Evolutionary conservation across 148 eudicot genomes (phyloP).

Genomic region (Fagopyrum esculentum): DNA sequence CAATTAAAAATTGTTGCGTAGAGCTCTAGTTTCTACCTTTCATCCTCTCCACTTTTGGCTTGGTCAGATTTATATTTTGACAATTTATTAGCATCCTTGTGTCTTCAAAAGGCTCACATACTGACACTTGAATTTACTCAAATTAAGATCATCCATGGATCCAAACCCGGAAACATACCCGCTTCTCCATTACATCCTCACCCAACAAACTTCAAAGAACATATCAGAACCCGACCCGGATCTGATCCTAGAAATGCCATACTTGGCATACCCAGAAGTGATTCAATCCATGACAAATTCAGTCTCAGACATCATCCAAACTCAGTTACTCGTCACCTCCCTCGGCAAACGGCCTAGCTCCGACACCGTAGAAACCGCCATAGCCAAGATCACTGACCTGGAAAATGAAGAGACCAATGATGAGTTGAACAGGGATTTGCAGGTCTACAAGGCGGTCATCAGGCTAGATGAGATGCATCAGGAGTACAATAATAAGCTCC

Average conservation of each 20-base stretch:
- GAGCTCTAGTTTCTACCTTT: background rate
- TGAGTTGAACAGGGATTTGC: constrained; percentile 16
- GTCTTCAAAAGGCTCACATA: background rate
- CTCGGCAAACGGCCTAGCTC: constrained; percentile 8
- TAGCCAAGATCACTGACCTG: constrained; percentile 6
- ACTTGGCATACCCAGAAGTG: constrained; percentile 8
- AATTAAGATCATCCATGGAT: constrained; percentile 12
- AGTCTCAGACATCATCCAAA: constrained; percentile 13
- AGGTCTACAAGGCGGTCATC: constrained; percentile 29
- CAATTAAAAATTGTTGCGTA: background rate
- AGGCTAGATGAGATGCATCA: constrained; percentile 40
- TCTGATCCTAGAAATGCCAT: constrained; percentile 9
- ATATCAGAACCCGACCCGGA: constrained; percentile 13
- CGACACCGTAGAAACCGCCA: constrained; percentile 8
- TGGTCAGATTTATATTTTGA: background rate
- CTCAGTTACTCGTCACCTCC: background rate
- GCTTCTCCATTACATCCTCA: constrained; percentile 1
- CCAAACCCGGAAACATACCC: constrained; percentile 8
- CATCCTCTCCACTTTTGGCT: background rate
- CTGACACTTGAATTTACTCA: background rate
- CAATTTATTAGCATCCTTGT: background rate
- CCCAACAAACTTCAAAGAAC: constrained; percentile 4
- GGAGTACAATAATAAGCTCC: constrained; percentile 28
- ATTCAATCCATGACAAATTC: constrained; percentile 2
- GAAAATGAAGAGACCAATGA: background rate